Conservation (phyloP, 345 rosid genomes). For the Euphorbia tirucalli region DNA sequence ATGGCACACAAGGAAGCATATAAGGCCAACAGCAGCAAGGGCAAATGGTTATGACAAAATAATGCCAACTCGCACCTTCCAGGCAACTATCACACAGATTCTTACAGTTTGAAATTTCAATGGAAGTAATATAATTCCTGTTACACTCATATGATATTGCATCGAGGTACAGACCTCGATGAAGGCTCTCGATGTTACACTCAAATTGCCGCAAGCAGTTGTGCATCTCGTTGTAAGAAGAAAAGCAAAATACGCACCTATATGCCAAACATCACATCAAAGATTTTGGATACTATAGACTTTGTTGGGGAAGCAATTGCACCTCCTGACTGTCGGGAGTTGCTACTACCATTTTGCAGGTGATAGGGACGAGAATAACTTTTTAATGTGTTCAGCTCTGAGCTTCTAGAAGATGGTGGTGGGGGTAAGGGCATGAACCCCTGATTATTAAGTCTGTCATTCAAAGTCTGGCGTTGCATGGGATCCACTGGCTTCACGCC, state of each 20-base stretch:
- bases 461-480: conserved; percentile 68
- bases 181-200: background rate
- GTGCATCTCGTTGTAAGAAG: background rate
- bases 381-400: conserved; percentile 38
- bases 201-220: background rate
- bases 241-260: conserved; percentile 23
- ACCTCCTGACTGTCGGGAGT: conserved; percentile 55
- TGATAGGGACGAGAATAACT: conserved; percentile 50
- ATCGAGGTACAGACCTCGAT: background rate
- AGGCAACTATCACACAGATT: background rate
- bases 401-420: conserved; percentile 41
- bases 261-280: conserved; percentile 76
- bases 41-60: background rate
- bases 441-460: conserved; percentile 67
- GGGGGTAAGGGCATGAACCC: conserved; percentile 83
- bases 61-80: background rate
- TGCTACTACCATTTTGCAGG: conserved; percentile 61
- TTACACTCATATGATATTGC: background rate
- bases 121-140: conserved; percentile 1
- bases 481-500: conserved; percentile 93
- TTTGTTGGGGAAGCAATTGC: conserved; percentile 82
- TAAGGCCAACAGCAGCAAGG: background rate
- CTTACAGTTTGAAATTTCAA: conserved; percentile 3
- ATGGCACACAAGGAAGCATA: background rate
- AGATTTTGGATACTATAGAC: conserved; percentile 72